A percentile compares a stretch with the other conserved stretches of the same genome.
phyloP scores from a whole-genome alignment of 1,139 yeast genomes.

The Geotrichum histeridarum region DNA sequence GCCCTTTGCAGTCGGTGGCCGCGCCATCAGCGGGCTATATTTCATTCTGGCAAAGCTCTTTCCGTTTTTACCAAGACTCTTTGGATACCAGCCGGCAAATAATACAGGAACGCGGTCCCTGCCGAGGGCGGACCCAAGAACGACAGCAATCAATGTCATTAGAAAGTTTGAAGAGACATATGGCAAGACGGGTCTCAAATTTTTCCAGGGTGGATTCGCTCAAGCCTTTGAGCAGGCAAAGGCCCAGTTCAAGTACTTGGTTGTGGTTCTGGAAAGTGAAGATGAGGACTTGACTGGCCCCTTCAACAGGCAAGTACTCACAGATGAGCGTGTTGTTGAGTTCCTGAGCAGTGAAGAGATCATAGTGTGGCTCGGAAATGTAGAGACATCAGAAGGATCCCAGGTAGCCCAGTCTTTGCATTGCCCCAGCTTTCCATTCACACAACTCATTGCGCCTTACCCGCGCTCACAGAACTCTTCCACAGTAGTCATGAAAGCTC shows the following conservation, averaged over 20 bases:
- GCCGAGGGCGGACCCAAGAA: constrained; percentile 36
- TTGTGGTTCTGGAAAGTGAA: constrained; percentile 68
- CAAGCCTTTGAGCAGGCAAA: constrained; percentile 68
- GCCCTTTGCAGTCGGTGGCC: constrained; percentile 34
- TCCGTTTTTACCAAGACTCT: constrained; percentile 37
- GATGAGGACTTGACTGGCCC: constrained; percentile 57
- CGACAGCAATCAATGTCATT: constrained; percentile 39
- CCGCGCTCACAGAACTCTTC: constrained; percentile 37
- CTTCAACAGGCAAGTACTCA: constrained; percentile 53
- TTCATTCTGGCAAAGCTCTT: constrained; percentile 33
- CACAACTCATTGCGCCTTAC: constrained; percentile 58
- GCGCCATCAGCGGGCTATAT: constrained; percentile 30
- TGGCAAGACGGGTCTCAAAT: constrained; percentile 34
- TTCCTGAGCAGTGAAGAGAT: constrained; percentile 49
- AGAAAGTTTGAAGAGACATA: constrained; percentile 39
- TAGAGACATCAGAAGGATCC: constrained; percentile 74
- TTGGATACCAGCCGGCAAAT: constrained; percentile 37
- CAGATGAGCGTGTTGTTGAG: constrained; percentile 49
- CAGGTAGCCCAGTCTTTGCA: constrained; percentile 74
- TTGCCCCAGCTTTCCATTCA: constrained; percentile 71
- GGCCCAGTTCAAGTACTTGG: constrained; percentile 59
- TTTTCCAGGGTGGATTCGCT: constrained; percentile 69
- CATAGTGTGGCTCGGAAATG: constrained; percentile 84
- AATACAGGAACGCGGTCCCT: constrained; percentile 32
- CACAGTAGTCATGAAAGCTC: constrained; percentile 47